Conservation (phyloP, 257 asterid genomes). For the Primulina eburnea region DNA sequence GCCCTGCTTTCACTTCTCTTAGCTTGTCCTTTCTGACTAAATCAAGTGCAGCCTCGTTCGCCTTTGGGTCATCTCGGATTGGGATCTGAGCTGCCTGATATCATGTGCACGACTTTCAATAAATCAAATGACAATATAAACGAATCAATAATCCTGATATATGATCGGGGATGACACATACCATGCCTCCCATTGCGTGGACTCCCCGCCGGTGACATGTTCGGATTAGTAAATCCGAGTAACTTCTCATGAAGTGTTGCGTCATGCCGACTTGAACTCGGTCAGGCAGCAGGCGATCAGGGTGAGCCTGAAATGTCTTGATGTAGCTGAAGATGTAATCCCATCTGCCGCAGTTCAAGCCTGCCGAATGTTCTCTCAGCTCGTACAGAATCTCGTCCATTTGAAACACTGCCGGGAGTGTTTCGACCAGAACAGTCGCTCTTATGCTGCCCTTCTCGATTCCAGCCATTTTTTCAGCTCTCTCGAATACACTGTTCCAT, state of each 20-base stretch:
- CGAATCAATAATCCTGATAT: not conserved
- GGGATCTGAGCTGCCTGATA: conserved; percentile 97
- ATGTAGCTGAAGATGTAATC: conserved; percentile 95
- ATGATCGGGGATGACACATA: not conserved
- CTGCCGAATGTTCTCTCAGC: conserved; percentile 74
- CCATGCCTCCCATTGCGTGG: conserved; percentile 99
- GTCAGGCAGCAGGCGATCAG: conserved; percentile 84
- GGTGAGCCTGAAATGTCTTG: conserved; percentile 86
- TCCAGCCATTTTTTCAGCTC: conserved; percentile 71
- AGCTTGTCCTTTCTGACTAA: conserved; percentile 70
- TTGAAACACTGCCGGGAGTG: conserved; percentile 94
- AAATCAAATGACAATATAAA: not conserved
- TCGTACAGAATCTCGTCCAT: conserved; percentile 90
- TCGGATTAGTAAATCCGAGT: conserved; percentile 77
- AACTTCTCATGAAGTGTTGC: conserved; percentile 89
- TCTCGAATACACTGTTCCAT: conserved; percentile 78
- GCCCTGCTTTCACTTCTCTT: conserved; percentile 88
- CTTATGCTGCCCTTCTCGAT: conserved; percentile 84
- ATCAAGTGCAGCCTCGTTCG: conserved; percentile 77
- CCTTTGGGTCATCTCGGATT: conserved; percentile 56
- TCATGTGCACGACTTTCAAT: not conserved
- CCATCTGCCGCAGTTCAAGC: conserved; percentile 96
- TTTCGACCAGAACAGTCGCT: conserved; percentile 88
- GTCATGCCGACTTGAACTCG: conserved; percentile 85
- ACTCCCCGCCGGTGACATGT: conserved; percentile 90